phyloP scores from a whole-genome alignment of 108 stramenopile species.

The Conticribra weissflogii region DNA sequence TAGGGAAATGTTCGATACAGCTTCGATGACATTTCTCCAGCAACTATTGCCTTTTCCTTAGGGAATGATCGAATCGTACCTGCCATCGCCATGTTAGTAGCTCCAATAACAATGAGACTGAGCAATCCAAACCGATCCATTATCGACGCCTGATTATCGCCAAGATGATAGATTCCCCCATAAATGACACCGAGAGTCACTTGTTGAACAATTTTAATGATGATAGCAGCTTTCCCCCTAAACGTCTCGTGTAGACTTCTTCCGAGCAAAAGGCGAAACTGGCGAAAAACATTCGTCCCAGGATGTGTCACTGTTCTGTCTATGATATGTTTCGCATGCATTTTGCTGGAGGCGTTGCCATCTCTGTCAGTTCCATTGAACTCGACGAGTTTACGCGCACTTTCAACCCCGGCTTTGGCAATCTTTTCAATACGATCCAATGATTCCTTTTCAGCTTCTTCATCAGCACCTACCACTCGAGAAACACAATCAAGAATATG shows the following conservation, averaged over 20 bases:
- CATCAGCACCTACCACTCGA: slow-evolving; percentile 54
- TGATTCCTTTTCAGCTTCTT: slow-evolving; percentile 38
- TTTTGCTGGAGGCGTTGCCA: slow-evolving; percentile 28
- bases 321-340: slow-evolving; percentile 52
- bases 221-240: slow-evolving; percentile 72
- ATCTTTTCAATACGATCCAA: slow-evolving; percentile 58
- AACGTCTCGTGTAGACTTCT: slow-evolving; percentile 69
- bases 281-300: slow-evolving; percentile 65
- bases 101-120: slow-evolving; percentile 83
- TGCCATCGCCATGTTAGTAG: slow-evolving; percentile 87
- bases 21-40: slow-evolving; percentile 60
- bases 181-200: slow-evolving; percentile 81
- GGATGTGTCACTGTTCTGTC: slow-evolving; percentile 46
- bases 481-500: slow-evolving; percentile 88
- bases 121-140: slow-evolving; percentile 87
- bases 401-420: slow-evolving; percentile 43
- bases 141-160: slow-evolving; percentile 80
- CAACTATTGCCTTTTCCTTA: slow-evolving; percentile 85
- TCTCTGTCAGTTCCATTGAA: slow-evolving; percentile 16
- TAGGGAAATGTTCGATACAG: slow-evolving; percentile 91
- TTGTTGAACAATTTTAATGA: slow-evolving; percentile 85
- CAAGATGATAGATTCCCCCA: slow-evolving; percentile 82
- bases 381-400: slow-evolving; percentile 46
- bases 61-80: slow-evolving; percentile 83
- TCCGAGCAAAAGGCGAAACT: slow-evolving; percentile 68